Percentiles rank a stretch among this genome's conserved stretches.
Evolutionary conservation across 306 rosid species (phyloP).

Genomic region (Quillaja saponaria): DNA sequence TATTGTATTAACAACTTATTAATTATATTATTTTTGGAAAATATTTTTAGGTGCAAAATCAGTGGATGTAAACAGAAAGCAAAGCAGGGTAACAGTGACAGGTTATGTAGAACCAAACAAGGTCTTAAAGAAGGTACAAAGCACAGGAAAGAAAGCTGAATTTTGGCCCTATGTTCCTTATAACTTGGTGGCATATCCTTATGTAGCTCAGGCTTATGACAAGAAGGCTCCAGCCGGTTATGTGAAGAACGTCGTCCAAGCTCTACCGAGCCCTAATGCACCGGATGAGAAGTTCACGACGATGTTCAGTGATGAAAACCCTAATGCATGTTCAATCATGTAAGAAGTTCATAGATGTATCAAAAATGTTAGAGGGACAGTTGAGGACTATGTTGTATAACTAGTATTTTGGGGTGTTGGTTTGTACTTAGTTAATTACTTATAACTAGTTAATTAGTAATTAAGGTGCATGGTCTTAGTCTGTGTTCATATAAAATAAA

Average conservation of each 20-base stretch:
- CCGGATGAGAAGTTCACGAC: slow-evolving; percentile 56
- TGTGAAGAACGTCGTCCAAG: slow-evolving; percentile 62
- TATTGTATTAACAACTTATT: too few species aligned
- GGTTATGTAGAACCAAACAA: slow-evolving; percentile 84
- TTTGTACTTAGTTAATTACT: too few species aligned
- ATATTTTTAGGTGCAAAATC: slow-evolving; percentile 56
- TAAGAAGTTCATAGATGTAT: slow-evolving; percentile 9
- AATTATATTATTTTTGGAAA: background rate
- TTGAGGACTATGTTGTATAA: too few species aligned
- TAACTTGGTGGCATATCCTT: slow-evolving; percentile 86
- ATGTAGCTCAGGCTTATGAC: slow-evolving; percentile 79
- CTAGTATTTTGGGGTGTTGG: too few species aligned
- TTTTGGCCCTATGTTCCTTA: slow-evolving; percentile 91
- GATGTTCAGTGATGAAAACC: slow-evolving; percentile 89
- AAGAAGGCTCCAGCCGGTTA: slow-evolving; percentile 86
- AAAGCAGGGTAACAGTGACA: slow-evolving; percentile 65
- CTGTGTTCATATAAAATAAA: too few species aligned
- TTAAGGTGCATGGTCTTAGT: too few species aligned
- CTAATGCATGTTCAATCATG: slow-evolving; percentile 83
- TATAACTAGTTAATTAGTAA: too few species aligned
- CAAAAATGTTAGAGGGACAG: too few species aligned
- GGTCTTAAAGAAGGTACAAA: slow-evolving; percentile 71
- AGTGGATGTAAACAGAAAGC: slow-evolving; percentile 73
- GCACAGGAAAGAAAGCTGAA: slow-evolving; percentile 89
- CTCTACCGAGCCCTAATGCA: slow-evolving; percentile 53